Evolutionary conservation across 23 red algal genomes (phyloP), one percentile per base, ranked within the genome.

Genomic region (Gracilaria caudata): DNA sequence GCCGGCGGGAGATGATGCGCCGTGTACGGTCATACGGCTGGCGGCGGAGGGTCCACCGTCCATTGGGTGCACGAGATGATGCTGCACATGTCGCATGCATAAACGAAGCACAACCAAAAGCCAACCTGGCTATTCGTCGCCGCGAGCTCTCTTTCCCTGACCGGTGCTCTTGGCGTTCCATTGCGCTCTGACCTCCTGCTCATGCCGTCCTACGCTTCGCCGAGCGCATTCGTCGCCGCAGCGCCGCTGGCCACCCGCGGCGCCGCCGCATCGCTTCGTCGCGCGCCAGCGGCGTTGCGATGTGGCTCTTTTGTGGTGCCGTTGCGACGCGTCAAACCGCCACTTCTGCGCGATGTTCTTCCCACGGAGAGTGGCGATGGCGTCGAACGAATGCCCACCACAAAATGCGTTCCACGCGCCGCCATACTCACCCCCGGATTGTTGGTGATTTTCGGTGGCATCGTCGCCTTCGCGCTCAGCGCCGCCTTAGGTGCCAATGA

Each of bases 401-500:
- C n/a, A n/a, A n/a, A 44, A 29, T 25, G 37, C 44, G 49, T 28
- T 8, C 43, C 68, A 3, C 44, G 37, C 51, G 63, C 86, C 26
- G 82, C 83, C 56, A 37, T 87, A 68, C 63, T 92, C 25, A 86
- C 87, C 30, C 86, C 94, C 8, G 82, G 37, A 2, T 20, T 92
- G 0, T 65, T 96, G 14, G 34, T 96, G 20, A 25, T 80, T 57
- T 64, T 66, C 19, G 94, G 94, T 40, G 94, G 78, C 45, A 32
- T 86, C 61, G 86, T 98, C 73, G 73, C 95, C 6, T 94, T 98
- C 20, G 81, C 85, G 20, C 77, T 96, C 33, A 90, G 83, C 29
- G 94, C 94, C 30, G 94, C 94, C 2, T 81, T 98, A 13, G 96
- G 96, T 20, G 92, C 92, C 3, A 98, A 98, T 77, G 96, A 98